Conservation (phyloP, 1,284 basidiomycete species). For the Ceratobasidium sp. region DNA sequence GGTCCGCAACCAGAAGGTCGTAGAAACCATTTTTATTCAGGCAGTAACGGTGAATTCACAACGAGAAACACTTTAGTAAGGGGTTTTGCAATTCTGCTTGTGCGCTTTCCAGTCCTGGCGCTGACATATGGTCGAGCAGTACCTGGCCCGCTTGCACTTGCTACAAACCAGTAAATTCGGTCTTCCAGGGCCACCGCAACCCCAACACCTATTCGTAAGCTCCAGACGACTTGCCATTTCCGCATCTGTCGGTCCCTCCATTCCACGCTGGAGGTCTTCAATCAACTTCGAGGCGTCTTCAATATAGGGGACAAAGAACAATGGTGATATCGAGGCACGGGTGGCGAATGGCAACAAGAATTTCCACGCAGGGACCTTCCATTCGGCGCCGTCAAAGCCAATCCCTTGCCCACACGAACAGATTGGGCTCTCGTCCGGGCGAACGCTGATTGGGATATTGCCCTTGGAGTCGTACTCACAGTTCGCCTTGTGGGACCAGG, state of each 20-base stretch:
- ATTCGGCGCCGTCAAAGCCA: slow-evolving; percentile 8
- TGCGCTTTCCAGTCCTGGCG: slow-evolving; percentile 31
- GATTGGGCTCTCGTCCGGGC: neutral
- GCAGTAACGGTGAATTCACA: no score
- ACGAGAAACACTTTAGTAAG: no score
- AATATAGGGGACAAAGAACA: slow-evolving; percentile 17
- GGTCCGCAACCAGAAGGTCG: no score
- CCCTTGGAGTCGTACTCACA: slow-evolving; percentile 20
- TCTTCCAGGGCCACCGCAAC: neutral
- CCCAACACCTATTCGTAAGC: slow-evolving; percentile 14
- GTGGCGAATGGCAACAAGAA: slow-evolving; percentile 18
- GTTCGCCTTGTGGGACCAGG: slow-evolving; percentile 12
- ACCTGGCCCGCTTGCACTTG: slow-evolving; percentile 28
- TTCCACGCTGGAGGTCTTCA: neutral
- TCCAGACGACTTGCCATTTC: neutral
- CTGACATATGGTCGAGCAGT: slow-evolving; percentile 31
- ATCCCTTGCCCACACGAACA: slow-evolving; percentile 26
- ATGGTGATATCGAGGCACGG: slow-evolving; percentile 17
- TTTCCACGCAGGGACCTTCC: slow-evolving; percentile 16
- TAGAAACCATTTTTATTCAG: no score
- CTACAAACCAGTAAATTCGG: neutral
- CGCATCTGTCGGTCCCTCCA: neutral
- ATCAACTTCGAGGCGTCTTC: neutral
- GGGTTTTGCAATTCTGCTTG: slow-evolving; percentile 5
- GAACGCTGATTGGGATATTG: neutral